Base-by-base conservation (phyloP, 1,284 basidiomycete genomes). In the Ceratobasidium sp. region DNA sequence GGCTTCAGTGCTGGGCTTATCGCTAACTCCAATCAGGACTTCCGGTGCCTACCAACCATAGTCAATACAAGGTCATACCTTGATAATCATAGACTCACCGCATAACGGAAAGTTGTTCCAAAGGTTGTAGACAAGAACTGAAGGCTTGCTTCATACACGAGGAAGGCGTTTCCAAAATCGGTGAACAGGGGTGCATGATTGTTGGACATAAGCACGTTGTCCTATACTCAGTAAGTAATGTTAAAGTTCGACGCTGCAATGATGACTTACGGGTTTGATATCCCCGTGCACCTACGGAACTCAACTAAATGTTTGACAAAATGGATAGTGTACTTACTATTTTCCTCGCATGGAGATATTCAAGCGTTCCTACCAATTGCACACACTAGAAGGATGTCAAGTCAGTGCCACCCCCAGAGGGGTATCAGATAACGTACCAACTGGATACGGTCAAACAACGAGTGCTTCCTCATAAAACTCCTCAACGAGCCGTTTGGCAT, bases 91-190 rank as follows among this genome's bases (percentile, higher is more conserved):
- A n/a, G 51, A 44, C 64, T n/a, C 28, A 68, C 64, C 40, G 64
- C 49, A 42, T 67, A 76, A 1, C 49, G 61, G 26, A 4, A 20
- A 33, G 72, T 46, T 2, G 26, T 42, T 40, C 15, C 15, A 20
- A 42, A 42, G 12, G 64, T 40, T 6, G 67, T 40, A 7, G 39
- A 2, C 6, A 64, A 56, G 42, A 77, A 68, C n/a, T 49, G 20
- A 28, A 77, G 64, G 0, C 64, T 66, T 20, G 40, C 18, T 12
- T 28, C 23, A 26, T 60, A 5, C 39, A 26, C 49, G 12, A 77
- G 23, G 23, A 66, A 51, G 7, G 75, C 75, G 56, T 55, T 77
- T 15, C 75, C 75, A 60, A 77, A 77, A 49, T 77, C 75, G 40
- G 42, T 42, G 13, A 77, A 51, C 64, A 67, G 40, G 2, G 53